Conservation (phyloP, 2,329 filamentous ascomycete species). For the Blumeria graminis region DNA sequence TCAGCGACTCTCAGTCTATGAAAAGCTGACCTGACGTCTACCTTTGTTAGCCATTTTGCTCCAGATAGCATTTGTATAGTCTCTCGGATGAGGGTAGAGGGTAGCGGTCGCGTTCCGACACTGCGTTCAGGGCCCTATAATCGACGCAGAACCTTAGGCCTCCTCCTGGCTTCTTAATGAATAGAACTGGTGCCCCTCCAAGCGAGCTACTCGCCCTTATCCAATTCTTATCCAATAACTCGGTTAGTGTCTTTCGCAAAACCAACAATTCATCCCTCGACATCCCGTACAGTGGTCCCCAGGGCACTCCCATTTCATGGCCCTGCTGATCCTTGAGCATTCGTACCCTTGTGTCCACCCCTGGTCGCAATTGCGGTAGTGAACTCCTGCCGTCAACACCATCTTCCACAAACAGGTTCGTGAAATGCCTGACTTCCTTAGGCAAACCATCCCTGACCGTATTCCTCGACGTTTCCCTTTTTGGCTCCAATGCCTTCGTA, state of each 20-base stretch:
- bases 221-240: background rate
- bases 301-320: background rate
- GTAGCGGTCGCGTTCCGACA: constrained; percentile 1
- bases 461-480: background rate
- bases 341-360: background rate
- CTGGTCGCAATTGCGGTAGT: background rate
- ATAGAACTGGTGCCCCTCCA: background rate
- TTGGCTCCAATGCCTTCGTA: background rate
- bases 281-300: background rate
- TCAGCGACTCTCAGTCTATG: background rate
- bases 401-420: background rate
- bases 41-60: background rate
- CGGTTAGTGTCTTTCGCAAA: background rate
- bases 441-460: background rate
- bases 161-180: background rate
- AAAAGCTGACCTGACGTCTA: background rate
- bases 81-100: background rate
- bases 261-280: background rate
- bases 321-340: background rate
- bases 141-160: constrained; percentile 2
- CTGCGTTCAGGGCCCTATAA: constrained; percentile 1
- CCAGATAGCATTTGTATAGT: background rate
- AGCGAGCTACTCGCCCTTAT: background rate
- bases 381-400: background rate
- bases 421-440: background rate